Evolutionary conservation across 1,284 basidiomycete species (phyloP).

Genomic region (Anthracocystis panici-leucophaei): DNA sequence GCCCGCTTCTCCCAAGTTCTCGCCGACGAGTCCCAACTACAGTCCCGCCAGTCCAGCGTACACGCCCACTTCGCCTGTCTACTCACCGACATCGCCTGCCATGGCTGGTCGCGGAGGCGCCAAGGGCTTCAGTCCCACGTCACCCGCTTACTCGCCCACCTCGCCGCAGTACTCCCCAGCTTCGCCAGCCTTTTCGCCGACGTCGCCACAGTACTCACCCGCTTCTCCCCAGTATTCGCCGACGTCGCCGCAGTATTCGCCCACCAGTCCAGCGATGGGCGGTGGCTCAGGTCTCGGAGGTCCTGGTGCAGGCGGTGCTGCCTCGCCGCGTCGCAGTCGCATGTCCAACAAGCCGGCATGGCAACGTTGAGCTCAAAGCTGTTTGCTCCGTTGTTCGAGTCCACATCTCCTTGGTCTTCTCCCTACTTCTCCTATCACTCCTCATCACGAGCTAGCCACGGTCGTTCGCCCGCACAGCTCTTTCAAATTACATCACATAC

Average conservation of each 20-base stretch:
- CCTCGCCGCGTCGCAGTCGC: conserved; percentile 61
- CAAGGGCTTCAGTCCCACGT: conserved; percentile 54
- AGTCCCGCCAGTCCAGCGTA: conserved; percentile 72
- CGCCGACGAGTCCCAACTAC: conserved; percentile 63
- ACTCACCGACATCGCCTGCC: conserved; percentile 54
- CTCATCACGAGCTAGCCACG: conserved; percentile 1
- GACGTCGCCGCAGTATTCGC: conserved; percentile 62
- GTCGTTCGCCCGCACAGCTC: background rate
- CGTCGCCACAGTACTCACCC: conserved; percentile 74
- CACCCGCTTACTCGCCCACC: conserved; percentile 64
- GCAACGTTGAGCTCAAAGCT: conserved; percentile 48
- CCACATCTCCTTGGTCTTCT: too few species aligned
- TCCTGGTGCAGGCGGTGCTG: conserved; percentile 49
- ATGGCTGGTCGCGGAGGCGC: conserved; percentile 43
- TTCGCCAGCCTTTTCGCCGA: conserved; percentile 80
- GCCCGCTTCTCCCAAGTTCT: conserved; percentile 58
- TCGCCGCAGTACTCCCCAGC: conserved; percentile 65
- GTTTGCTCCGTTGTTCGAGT: background rate
- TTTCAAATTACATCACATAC: conserved; percentile 9
- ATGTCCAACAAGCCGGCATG: conserved; percentile 64
- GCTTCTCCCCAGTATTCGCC: conserved; percentile 68
- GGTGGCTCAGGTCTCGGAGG: conserved; percentile 26
- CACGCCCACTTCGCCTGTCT: conserved; percentile 66
- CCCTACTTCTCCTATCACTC: background rate
- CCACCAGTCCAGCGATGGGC: conserved; percentile 58